phyloP scores from a whole-genome alignment of 345 rosid genomes.

The Eucalyptus shirleyi region DNA sequence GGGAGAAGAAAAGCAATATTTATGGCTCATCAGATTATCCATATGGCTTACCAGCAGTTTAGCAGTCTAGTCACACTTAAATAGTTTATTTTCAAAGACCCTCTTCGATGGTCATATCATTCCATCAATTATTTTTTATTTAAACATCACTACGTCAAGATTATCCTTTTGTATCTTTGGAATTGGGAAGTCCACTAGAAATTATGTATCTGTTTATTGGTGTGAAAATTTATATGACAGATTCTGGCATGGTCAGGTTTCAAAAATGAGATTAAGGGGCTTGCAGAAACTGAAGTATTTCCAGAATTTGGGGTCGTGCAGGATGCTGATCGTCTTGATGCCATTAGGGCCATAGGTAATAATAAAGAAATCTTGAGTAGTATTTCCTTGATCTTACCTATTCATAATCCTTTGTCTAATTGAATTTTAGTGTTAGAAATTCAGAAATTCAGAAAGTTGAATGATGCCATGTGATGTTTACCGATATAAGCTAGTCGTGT shows the following conservation, averaged over 20 bases:
- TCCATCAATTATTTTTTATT: background rate
- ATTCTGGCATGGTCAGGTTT: constrained; percentile 36
- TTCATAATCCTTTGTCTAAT: background rate
- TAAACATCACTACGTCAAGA: background rate
- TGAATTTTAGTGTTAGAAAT: background rate
- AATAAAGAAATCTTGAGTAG: background rate
- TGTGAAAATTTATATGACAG: background rate
- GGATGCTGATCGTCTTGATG: constrained; percentile 95
- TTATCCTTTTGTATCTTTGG: background rate
- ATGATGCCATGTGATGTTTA: background rate
- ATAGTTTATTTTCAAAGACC: background rate
- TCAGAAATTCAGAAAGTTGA: background rate
- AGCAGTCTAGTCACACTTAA: background rate
- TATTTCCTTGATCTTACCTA: background rate
- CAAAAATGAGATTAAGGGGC: constrained; percentile 56
- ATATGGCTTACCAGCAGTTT: background rate
- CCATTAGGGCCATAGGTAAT: constrained; percentile 80
- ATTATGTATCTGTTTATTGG: background rate
- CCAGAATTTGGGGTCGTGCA: constrained; percentile 79
- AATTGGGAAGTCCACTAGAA: background rate
- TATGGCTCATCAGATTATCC: background rate
- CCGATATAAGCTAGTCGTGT: background rate
- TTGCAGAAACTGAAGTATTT: constrained; percentile 14
- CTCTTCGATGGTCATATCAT: background rate
- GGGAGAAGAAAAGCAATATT: background rate